These are phyloP conservation scores for Leptomonas seymouri DNA, from an alignment of 208 protist genomes.

Conservation along the genomic window DNA sequence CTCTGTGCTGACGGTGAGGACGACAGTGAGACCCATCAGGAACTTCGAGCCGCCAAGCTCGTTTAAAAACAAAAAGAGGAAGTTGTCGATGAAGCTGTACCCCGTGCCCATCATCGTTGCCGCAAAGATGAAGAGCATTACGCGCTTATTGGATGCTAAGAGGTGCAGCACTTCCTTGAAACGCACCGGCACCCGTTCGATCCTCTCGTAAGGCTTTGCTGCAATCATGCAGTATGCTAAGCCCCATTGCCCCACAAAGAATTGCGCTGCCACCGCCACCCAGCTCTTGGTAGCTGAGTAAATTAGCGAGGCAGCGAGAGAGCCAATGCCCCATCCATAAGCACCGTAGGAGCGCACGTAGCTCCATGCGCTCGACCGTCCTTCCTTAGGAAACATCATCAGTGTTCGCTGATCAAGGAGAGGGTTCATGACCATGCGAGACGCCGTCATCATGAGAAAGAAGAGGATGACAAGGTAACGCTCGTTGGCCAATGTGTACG, in stretches of 20 bases:
- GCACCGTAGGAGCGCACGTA: slow-evolving; percentile 49
- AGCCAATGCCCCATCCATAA: slow-evolving; percentile 63
- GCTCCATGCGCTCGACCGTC: slow-evolving; percentile 41
- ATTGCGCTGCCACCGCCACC: slow-evolving; percentile 41
- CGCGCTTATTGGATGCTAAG: slow-evolving; percentile 26
- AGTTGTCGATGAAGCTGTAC: slow-evolving; percentile 62
- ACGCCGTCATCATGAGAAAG: slow-evolving; percentile 38
- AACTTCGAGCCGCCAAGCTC: slow-evolving; percentile 39
- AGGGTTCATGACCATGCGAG: slow-evolving; percentile 35
- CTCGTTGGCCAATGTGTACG: slow-evolving; percentile 8
- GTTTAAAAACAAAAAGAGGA: slow-evolving; percentile 66
- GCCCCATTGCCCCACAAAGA: slow-evolving; percentile 36
- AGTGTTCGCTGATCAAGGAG: slow-evolving; percentile 58
- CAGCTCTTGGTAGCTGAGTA: slow-evolving; percentile 24
- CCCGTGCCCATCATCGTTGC: slow-evolving; percentile 55
- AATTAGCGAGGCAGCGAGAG: slow-evolving; percentile 26
- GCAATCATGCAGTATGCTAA: slow-evolving; percentile 46
- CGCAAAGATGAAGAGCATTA: slow-evolving; percentile 54
- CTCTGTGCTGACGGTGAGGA: slow-evolving; percentile 68
- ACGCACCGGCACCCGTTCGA: slow-evolving; percentile 34
- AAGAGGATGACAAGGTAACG: slow-evolving; percentile 3
- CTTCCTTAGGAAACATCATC: slow-evolving; percentile 41
- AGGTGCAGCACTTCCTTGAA: slow-evolving; percentile 42
- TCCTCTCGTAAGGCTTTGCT: slow-evolving; percentile 39
- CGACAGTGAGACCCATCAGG: slow-evolving; percentile 64